These are phyloP conservation scores for Psidium friedrichsthalianum DNA, from an alignment of 345 rosid species.

Conservation along the genomic window DNA sequence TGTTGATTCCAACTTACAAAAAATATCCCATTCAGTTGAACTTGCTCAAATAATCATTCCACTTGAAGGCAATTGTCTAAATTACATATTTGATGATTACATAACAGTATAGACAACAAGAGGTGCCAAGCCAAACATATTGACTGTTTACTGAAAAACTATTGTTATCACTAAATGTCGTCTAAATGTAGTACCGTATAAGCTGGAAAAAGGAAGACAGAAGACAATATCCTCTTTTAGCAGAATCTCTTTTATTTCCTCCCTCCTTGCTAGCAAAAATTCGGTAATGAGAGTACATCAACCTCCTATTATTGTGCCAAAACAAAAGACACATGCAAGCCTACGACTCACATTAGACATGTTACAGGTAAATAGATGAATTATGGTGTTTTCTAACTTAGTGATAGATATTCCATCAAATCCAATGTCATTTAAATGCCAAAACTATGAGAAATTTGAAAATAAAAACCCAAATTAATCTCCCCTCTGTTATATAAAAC, in stretches of 20 bases:
- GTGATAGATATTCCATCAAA: background rate
- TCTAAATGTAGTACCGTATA: background rate
- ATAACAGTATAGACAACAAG: background rate
- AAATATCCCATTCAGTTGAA: background rate
- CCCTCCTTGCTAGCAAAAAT: background rate
- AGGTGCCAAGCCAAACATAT: background rate
- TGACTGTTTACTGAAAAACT: background rate
- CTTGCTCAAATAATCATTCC: background rate
- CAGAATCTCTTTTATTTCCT: background rate
- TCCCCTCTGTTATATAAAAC: background rate
- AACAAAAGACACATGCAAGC: background rate
- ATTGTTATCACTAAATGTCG: background rate
- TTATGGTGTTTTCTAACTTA: background rate
- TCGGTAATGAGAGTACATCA: background rate
- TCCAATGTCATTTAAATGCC: background rate
- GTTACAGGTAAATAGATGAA: background rate
- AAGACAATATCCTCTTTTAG: background rate
- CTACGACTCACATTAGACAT: background rate
- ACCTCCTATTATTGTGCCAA: background rate
- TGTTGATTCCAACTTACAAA: background rate
- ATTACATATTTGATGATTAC: background rate
- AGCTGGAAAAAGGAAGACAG: background rate
- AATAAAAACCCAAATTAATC: background rate
- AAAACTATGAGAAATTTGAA: background rate
- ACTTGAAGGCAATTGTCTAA: background rate